Percentiles rank a stretch among this genome's conserved stretches.
phyloP scores from a whole-genome alignment of 1,284 basidiomycete genomes.

The Ceratorhiza oryzae-sativae region DNA sequence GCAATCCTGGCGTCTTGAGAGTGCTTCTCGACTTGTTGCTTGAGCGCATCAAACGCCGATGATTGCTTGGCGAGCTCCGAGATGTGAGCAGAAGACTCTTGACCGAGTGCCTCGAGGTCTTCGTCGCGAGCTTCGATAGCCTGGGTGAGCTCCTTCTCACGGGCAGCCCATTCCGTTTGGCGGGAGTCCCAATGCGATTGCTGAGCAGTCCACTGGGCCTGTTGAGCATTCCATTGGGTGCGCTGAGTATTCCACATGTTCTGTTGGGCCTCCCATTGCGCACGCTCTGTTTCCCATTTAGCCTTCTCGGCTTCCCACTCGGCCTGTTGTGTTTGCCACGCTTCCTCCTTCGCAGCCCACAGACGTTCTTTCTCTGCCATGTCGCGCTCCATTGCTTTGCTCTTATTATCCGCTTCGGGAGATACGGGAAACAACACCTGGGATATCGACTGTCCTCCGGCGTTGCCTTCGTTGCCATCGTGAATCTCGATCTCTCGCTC shows the following conservation, averaged over 20 bases:
- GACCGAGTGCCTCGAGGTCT: conserved; percentile 22
- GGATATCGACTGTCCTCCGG: conserved; percentile 17
- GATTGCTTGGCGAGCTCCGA: conserved; percentile 11
- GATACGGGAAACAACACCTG: conserved; percentile 30
- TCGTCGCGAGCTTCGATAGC: conserved; percentile 29
- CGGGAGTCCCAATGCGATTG: conserved; percentile 24
- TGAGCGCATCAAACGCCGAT: conserved; percentile 4
- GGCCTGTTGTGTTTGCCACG: conserved; percentile 5
- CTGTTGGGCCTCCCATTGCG: conserved; percentile 29
- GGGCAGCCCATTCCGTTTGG: not conserved
- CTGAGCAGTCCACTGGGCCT: conserved; percentile 16
- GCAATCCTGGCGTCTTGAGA: conserved; percentile 7
- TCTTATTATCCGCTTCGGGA: conserved; percentile 15
- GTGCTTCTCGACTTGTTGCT: conserved; percentile 26
- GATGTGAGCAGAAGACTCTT: conserved; percentile 16
- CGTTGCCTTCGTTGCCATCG: not conserved
- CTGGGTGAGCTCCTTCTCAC: conserved; percentile 24
- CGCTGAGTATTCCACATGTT: conserved; percentile 17
- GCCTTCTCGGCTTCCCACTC: conserved; percentile 27
- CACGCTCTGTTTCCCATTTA: conserved; percentile 18
- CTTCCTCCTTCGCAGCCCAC: conserved; percentile 31
- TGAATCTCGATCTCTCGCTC: conserved; percentile 7
- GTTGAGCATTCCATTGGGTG: conserved; percentile 26
- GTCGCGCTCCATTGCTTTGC: conserved; percentile 7
- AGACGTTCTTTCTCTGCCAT: conserved; percentile 27